Conservation (phyloP, 495 filamentous ascomycete species). For the Penicillium malachiteum region DNA sequence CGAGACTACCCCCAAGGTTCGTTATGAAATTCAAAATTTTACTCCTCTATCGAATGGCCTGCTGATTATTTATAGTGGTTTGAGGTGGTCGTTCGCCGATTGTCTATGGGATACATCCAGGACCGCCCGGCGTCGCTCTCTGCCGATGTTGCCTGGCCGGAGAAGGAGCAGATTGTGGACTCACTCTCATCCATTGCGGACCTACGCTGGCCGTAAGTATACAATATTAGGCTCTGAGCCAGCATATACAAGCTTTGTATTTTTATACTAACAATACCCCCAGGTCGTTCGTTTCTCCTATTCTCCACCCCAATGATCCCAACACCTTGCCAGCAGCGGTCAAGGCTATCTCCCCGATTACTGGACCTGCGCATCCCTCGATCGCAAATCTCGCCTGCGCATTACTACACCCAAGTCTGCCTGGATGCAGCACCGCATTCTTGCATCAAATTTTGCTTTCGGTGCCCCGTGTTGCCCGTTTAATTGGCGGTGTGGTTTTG, state of each 20-base stretch:
- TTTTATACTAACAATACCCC: background rate
- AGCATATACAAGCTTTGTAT: background rate
- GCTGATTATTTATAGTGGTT: conserved; percentile 50
- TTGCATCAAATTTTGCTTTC: conserved; percentile 76
- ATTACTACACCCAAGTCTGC: conserved; percentile 82
- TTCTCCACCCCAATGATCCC: conserved; percentile 71
- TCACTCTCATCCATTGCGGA: conserved; percentile 75
- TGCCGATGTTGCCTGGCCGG: conserved; percentile 67
- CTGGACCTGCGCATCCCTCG: conserved; percentile 78
- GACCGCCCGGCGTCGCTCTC: conserved; percentile 69
- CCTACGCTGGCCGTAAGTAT: conserved; percentile 78
- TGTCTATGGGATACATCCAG: conserved; percentile 77
- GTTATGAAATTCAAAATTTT: background rate
- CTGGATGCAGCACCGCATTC: conserved; percentile 83
- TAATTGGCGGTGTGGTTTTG: conserved; percentile 69
- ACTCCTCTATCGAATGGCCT: background rate
- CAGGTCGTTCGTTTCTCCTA: conserved; percentile 77
- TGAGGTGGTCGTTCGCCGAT: conserved; percentile 68
- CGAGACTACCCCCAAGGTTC: conserved; percentile 73
- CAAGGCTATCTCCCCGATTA: conserved; percentile 69
- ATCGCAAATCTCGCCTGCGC: conserved; percentile 85
- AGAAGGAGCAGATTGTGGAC: conserved; percentile 73
- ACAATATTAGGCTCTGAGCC: background rate
- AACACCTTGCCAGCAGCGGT: conserved; percentile 65
- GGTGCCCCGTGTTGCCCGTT: conserved; percentile 73